Base-by-base conservation (phyloP, 805 yeast genomes). In the Suhomyces sp. region DNA sequence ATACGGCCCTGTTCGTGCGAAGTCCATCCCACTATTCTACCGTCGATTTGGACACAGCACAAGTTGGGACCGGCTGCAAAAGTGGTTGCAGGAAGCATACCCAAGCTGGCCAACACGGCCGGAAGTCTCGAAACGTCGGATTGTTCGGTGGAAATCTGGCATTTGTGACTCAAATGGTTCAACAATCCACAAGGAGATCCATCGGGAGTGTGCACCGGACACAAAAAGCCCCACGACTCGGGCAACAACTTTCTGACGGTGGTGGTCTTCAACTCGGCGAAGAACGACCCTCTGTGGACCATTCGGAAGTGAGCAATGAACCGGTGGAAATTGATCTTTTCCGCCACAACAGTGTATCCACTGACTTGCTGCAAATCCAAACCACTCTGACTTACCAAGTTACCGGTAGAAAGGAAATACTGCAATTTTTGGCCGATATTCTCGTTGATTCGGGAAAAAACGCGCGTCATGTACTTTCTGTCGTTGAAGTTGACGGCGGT, bases 251-350 rank as follows among this genome's bases (percentile, higher is more conserved):
- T 94, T 78, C 99, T 85, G 47, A 94, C 99, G 1, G 98, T 88
- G 23, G 99, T 94, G 42, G 99, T 94, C 70, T 94, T 94, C 74
- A 94, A 81, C 71, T 93, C 97, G 45, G 99, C 97, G 70, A 94
- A 94, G 85, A 94, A 94, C 59, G 98, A 90, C 73, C 99, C 99
- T 84, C 99, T 88, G 74, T 94, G 99, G 50, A 94, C 98, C 99
- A 94, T 94, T 75, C 99, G 80, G 82, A 94, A 94, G 78, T 94
- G 99, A n/a, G 98, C 86, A 59, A 94, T 85, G 77, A 94, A 94
- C 68, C 99, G 87, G 73, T 94, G 88, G 81, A 91, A 94, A 70
- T 94, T 94, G 73, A 94, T 94, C 73, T 94, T 94, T 75, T 94
- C 99, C 3, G 98, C 99, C 57, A 94, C 98, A 60, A 94, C 99